Percentiles rank a stretch among this genome's conserved stretches.
Conservation (phyloP, 202 grass and related monocot species). For the Cymbopogon flexuosus region DNA sequence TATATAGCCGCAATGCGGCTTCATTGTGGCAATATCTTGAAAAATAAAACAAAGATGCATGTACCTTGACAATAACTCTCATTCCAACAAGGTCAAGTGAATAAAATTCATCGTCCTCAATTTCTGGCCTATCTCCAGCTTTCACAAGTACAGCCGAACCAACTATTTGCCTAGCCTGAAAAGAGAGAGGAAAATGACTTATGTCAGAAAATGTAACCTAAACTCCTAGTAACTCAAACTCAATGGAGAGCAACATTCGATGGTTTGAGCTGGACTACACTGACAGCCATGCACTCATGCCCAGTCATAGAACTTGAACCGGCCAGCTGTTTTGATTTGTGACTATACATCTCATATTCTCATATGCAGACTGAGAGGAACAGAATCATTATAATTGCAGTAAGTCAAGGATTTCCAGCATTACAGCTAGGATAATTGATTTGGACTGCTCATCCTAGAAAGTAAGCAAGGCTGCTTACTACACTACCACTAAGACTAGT, state of each 20-base stretch:
- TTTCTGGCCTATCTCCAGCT: constrained; percentile 63
- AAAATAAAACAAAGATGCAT: too few relatives aligned
- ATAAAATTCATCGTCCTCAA: constrained; percentile 78
- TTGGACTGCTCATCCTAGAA: neutral
- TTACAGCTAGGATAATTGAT: constrained; percentile 11
- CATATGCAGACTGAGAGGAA: neutral
- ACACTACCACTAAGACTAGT: neutral
- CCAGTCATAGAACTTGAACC: neutral
- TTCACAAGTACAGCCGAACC: constrained; percentile 74
- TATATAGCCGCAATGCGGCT: too few relatives aligned
- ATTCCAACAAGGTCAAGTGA: constrained; percentile 81
- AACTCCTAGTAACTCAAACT: neutral
- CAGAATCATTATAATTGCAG: neutral
- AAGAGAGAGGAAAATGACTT: neutral
- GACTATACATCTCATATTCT: neutral
- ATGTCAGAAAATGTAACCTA: neutral
- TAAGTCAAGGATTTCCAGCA: neutral
- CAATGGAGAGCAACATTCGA: neutral
- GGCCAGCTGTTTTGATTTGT: neutral
- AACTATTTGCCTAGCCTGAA: constrained; percentile 75
- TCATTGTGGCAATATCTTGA: too few relatives aligned
- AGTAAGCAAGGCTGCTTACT: neutral
- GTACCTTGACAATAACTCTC: constrained; percentile 85
- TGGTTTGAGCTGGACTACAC: neutral
- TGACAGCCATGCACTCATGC: neutral